Percentiles rank a stretch among this genome's conserved stretches.
These are phyloP conservation scores for Daldinia decipiens DNA, from an alignment of 495 filamentous ascomycete species.

Conservation along the genomic window DNA sequence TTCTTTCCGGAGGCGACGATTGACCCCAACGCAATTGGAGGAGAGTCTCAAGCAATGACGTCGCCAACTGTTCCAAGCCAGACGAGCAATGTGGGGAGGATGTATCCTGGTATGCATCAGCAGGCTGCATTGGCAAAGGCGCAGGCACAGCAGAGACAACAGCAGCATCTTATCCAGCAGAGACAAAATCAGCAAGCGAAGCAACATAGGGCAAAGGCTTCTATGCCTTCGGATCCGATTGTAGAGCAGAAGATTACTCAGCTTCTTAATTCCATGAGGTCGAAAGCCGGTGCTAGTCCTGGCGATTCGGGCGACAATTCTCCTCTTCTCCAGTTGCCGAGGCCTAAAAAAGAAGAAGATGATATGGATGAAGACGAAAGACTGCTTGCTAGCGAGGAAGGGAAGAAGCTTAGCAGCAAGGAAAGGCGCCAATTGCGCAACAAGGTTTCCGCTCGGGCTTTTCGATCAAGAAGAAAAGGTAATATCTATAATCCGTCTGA, in stretches of 20 bases:
- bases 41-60: constrained; percentile 55
- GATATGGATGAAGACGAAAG: constrained; percentile 99
- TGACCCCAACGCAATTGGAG: constrained; percentile 75
- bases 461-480: constrained; percentile 97
- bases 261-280: constrained; percentile 83
- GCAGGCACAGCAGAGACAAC: constrained; percentile 75
- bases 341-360: constrained; percentile 83
- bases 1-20: constrained; percentile 67
- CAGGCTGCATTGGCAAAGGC: constrained; percentile 84
- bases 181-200: constrained; percentile 48
- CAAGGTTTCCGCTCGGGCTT: constrained; percentile 97
- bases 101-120: constrained; percentile 92
- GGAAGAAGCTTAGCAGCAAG: constrained; percentile 95
- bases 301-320: constrained; percentile 61
- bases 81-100: constrained; percentile 70
- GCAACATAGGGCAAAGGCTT: constrained; percentile 57
- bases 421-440: constrained; percentile 94
- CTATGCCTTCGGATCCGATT: constrained; percentile 68
- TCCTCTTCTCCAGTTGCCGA: constrained; percentile 66
- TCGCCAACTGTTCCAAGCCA: constrained; percentile 53
- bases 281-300: constrained; percentile 62
- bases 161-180: constrained; percentile 66
- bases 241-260: constrained; percentile 89
- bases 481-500: constrained; percentile 47
- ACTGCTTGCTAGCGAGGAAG: constrained; percentile 91